Percentiles rank a stretch among this genome's conserved stretches.
Evolutionary conservation across 2,329 filamentous ascomycete species (phyloP).

Genomic region (Xylariaceae sp.): DNA sequence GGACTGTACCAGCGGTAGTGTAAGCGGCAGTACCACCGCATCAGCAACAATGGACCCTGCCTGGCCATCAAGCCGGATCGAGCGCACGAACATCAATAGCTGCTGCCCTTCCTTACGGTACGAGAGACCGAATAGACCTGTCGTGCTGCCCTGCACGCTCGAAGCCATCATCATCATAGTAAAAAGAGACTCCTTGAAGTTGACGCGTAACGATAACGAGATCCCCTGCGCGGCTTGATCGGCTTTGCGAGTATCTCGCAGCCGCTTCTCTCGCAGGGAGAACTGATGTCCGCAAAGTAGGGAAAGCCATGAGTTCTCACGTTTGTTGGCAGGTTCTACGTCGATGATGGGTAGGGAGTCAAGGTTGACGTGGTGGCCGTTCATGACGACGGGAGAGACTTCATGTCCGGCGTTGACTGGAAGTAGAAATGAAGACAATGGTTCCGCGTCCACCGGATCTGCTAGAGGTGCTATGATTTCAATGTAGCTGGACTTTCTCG

Average conservation of each 20-base stretch:
- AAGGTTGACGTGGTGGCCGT: constrained; percentile 39
- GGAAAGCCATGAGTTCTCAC: constrained; percentile 33
- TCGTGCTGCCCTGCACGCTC: constrained; percentile 41
- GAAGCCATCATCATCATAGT: constrained; percentile 42
- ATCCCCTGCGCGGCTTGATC: constrained; percentile 16
- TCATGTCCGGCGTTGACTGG: constrained; percentile 27
- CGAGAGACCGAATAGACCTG: constrained; percentile 39
- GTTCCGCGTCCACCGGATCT: constrained; percentile 16
- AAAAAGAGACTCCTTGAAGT: constrained; percentile 46
- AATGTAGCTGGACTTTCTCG: constrained; percentile 39
- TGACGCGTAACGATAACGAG: constrained; percentile 31
- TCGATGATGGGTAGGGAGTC: constrained; percentile 40
- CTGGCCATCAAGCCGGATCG: constrained; percentile 40
- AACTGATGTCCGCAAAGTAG: constrained; percentile 36
- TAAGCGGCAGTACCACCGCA: constrained; percentile 43
- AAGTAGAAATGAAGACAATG: constrained; percentile 32
- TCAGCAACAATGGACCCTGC: constrained; percentile 40
- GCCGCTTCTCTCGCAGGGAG: constrained; percentile 38
- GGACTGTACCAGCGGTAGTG: constrained; percentile 28
- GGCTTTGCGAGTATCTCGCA: constrained; percentile 26
- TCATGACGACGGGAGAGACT: constrained; percentile 32
- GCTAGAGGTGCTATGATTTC: constrained; percentile 37
- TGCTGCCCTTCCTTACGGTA: constrained; percentile 27
- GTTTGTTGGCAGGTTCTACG: constrained; percentile 23
- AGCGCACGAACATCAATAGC: constrained; percentile 34